Evolutionary conservation across 2,329 filamentous ascomycete species (phyloP), one percentile per base, ranked within the genome.

Genomic region (Lanzia echinophila): DNA sequence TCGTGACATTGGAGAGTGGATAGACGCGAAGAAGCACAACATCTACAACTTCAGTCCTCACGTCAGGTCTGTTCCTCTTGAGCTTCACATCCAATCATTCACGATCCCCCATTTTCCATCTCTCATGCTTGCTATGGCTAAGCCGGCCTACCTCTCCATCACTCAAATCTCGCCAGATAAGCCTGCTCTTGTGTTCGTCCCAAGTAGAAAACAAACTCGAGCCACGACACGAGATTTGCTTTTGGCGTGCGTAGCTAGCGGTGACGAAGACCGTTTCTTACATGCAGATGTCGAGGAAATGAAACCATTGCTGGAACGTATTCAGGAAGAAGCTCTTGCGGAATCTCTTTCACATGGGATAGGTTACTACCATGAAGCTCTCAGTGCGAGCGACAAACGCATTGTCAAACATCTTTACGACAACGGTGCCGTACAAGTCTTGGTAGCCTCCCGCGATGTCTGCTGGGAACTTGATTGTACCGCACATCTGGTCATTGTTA

Each of bases 41-140:
- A 96, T 96, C 60, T 99, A 92, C 78, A 99, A 99, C 73, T 99
- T 99, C 75, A 96, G 90, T 64, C 94, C 94, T 2, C 87, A 92
- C 65, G 85, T 92, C 57, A 86, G 95, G 54, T 87, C 90, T 1
- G 83, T 96, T 17, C 91, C 92, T 20, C 75, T 99, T 32, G 92
- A 97, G 69, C 81, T 99, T 54, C 90, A 96, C 68, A 87, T 99
- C 46, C 94, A 99, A 71, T 92, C 91, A 1, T 99, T 94, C 73
- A 88, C 86, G 28, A 95, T 96, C 56, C 90, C 95, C 45, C 95
- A 99, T 68, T 96, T 96, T 74, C 95, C 94, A 3, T 97, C 94
- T 11, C 79, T 99, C 39, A 99, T 99, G 94, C 81, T 99, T 62
- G 91, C 94, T 13, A 99, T 99, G 94, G 90, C 91, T 15, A 92